A percentile compares a stretch with the other conserved stretches of the same genome.
phyloP scores from a whole-genome alignment of 1,139 yeast genomes.

The Saccharomyces hybrid region DNA sequence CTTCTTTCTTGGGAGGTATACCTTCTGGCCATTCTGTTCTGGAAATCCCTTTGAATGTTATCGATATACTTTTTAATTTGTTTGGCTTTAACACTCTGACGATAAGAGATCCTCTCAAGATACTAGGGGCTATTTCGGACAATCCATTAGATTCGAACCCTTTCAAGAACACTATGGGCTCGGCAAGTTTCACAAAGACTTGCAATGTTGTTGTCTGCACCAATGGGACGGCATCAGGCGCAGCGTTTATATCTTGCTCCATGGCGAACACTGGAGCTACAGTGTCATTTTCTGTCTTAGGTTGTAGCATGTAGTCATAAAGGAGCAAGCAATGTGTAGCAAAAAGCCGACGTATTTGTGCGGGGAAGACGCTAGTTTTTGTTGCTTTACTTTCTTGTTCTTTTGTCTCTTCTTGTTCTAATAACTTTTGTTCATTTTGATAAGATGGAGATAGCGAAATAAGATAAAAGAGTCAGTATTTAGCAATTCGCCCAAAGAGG shows the following conservation, averaged over 20 bases:
- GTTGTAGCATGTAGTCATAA: neutral
- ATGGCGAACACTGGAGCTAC: constrained; percentile 28
- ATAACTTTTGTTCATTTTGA: neutral
- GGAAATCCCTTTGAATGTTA: constrained; percentile 61
- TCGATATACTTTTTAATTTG: constrained; percentile 58
- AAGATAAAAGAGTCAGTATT: neutral
- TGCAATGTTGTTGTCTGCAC: constrained; percentile 31
- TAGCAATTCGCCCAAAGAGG: neutral
- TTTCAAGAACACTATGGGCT: constrained; percentile 69
- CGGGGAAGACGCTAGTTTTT: neutral
- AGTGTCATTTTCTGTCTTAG: neutral
- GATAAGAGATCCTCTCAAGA: constrained; percentile 74
- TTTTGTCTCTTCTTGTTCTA: neutral
- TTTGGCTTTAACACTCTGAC: constrained; percentile 63
- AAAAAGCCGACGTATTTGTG: neutral
- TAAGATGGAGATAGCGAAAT: neutral
- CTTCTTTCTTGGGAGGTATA: constrained; percentile 73
- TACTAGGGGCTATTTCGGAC: constrained; percentile 45
- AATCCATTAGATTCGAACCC: constrained; percentile 67
- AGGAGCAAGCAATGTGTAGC: neutral
- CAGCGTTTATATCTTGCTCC: constrained; percentile 29
- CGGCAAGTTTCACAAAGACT: constrained; percentile 47
- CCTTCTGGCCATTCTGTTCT: constrained; percentile 98
- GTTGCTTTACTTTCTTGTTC: neutral
- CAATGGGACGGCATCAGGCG: constrained; percentile 28